Conservation (phyloP, 2,329 filamentous ascomycete species). For the Nemania sp. region DNA sequence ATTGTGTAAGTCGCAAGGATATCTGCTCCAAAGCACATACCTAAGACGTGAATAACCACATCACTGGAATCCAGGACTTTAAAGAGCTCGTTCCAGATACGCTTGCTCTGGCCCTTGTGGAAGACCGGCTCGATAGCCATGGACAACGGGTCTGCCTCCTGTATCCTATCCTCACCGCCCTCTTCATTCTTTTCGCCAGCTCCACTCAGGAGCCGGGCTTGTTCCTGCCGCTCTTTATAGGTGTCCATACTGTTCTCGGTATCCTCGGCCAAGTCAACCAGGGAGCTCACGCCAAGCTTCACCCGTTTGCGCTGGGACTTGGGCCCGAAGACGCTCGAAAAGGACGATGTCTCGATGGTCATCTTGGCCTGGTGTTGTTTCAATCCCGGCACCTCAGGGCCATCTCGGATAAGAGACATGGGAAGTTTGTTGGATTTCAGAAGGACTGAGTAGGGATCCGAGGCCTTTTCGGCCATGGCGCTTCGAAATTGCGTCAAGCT, state of each 20-base stretch:
- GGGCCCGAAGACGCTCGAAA: slow-evolving; percentile 86
- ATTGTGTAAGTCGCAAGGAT: background rate
- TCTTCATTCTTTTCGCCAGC: slow-evolving; percentile 58
- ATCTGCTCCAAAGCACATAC: slow-evolving; percentile 1
- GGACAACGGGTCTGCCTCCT: slow-evolving; percentile 54
- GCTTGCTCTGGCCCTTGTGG: slow-evolving; percentile 87
- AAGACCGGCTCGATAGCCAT: slow-evolving; percentile 85
- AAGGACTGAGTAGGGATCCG: slow-evolving; percentile 92
- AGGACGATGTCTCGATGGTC: slow-evolving; percentile 84
- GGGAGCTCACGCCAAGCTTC: slow-evolving; percentile 81
- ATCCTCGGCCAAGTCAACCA: slow-evolving; percentile 80
- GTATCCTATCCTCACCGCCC: slow-evolving; percentile 42
- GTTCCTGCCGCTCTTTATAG: slow-evolving; percentile 80
- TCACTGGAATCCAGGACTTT: slow-evolving; percentile 65
- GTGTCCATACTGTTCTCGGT: slow-evolving; percentile 79
- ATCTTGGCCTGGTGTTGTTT: slow-evolving; percentile 96
- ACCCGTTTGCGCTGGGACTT: slow-evolving; percentile 93
- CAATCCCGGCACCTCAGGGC: slow-evolving; percentile 75
- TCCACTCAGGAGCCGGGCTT: slow-evolving; percentile 76
- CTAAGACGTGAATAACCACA: slow-evolving; percentile 84
- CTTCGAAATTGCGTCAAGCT: slow-evolving; percentile 85
- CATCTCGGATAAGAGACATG: slow-evolving; percentile 89
- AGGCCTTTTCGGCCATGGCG: slow-evolving; percentile 87
- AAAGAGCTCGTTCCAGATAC: slow-evolving; percentile 92
- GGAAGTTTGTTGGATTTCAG: slow-evolving; percentile 96